A percentile compares a stretch with the other conserved stretches of the same genome.
phyloP scores from a whole-genome alignment of 768 basidiomycete genomes.

The Vishniacozyma victoriae region DNA sequence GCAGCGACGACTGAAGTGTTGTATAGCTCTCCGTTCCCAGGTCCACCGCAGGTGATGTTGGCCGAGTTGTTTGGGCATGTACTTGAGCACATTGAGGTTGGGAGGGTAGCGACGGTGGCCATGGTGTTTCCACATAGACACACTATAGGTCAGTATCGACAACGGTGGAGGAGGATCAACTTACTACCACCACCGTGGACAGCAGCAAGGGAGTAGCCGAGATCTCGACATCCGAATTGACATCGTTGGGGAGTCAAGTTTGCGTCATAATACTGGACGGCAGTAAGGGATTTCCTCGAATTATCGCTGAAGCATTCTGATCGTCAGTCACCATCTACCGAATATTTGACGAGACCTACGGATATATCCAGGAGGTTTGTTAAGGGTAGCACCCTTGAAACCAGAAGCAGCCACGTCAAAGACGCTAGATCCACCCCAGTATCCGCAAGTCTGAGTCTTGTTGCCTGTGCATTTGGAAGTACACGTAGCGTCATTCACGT shows the following conservation, averaged over 20 bases:
- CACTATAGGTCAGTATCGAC: background rate
- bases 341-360: no score
- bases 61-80: background rate
- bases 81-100: background rate
- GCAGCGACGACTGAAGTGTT: background rate
- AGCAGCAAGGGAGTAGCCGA: background rate
- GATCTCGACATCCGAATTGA: background rate
- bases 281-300: background rate
- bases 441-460: constrained; percentile 19
- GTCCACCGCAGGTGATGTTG: background rate
- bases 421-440: background rate
- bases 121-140: background rate
- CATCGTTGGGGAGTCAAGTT: background rate
- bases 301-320: background rate
- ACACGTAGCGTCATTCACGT: background rate
- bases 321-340: background rate
- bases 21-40: background rate
- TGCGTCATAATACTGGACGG: background rate
- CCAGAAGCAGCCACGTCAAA: background rate
- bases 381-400: background rate
- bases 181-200: background rate
- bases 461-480: constrained; percentile 17
- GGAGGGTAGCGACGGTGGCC: background rate
- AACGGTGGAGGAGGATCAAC: background rate
- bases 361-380: background rate